Evolutionary conservation across 2,329 filamentous ascomycete genomes (phyloP).

Genomic region (Zymoseptoria ardabiliae): DNA sequence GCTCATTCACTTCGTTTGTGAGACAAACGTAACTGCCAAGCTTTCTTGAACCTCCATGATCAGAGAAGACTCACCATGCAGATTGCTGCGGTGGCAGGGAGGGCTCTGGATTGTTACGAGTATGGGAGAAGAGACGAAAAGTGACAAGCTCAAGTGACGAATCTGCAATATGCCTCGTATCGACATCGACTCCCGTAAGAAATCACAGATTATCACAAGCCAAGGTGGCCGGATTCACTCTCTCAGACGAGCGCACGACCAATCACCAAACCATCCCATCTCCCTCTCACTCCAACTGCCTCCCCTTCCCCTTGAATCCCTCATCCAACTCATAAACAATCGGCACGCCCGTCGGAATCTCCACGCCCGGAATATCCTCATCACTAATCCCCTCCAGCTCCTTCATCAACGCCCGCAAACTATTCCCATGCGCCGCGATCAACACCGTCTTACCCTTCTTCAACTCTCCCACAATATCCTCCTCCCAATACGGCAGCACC

Average conservation of each 20-base stretch:
- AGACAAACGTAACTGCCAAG: background rate
- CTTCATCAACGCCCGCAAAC: slow-evolving; percentile 10
- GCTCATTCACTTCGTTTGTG: background rate
- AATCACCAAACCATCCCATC: background rate
- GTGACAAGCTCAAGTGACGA: no score
- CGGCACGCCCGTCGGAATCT: slow-evolving; percentile 10
- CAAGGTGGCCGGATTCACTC: background rate
- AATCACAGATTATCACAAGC: background rate
- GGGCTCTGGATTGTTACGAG: background rate
- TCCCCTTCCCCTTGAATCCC: slow-evolving; percentile 3
- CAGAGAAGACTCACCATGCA: no score
- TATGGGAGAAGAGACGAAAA: background rate
- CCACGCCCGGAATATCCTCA: slow-evolving; percentile 9
- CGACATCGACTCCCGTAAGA: background rate
- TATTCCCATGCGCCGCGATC: slow-evolving; percentile 11
- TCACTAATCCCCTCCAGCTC: slow-evolving; percentile 8
- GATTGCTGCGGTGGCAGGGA: background rate
- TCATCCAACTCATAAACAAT: slow-evolving; percentile 12
- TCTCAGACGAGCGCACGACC: background rate
- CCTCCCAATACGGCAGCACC: slow-evolving; percentile 6
- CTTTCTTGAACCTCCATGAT: background rate
- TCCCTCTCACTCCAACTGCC: background rate
- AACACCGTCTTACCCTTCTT: slow-evolving; percentile 5
- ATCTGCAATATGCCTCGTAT: no score
- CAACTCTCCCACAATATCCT: slow-evolving; percentile 6